phyloP scores from a whole-genome alignment of 2,329 filamentous ascomycete species.

The Colletotrichum lindemuthianum region DNA sequence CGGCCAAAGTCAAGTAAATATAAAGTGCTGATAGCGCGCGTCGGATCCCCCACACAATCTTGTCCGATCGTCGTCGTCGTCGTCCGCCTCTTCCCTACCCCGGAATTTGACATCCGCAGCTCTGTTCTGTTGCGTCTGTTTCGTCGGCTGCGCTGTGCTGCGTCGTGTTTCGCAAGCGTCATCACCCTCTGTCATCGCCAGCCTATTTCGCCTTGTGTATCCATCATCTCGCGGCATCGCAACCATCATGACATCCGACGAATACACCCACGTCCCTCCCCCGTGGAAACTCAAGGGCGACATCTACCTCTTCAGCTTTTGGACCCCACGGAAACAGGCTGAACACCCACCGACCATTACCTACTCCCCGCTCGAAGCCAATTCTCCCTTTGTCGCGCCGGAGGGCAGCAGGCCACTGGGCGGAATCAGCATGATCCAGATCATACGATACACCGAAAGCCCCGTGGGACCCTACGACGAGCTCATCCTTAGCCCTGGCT shows the following conservation, averaged over 20 bases:
- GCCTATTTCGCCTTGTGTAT: neutral
- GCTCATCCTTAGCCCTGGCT: conserved; percentile 58
- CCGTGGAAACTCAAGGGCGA: conserved; percentile 59
- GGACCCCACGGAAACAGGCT: conserved; percentile 44
- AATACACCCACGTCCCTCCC: conserved; percentile 22
- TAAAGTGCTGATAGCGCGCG: conserved; percentile 9
- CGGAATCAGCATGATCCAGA: conserved; percentile 59
- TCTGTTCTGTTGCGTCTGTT: no score
- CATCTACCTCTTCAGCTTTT: conserved; percentile 56
- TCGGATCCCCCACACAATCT: neutral
- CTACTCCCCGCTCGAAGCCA: conserved; percentile 59
- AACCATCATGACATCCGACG: conserved; percentile 11
- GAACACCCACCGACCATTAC: conserved; percentile 48
- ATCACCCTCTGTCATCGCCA: neutral
- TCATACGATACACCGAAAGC: conserved; percentile 61
- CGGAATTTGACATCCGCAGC: neutral
- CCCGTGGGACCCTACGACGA: conserved; percentile 66
- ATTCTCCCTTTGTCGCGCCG: conserved; percentile 49
- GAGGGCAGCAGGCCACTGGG: conserved; percentile 51
- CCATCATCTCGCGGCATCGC: neutral
- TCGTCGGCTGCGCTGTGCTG: no score
- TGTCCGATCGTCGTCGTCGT: neutral
- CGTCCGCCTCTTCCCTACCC: neutral
- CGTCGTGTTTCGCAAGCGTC: neutral
- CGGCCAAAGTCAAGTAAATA: neutral